phyloP scores from a whole-genome alignment of 305 asterid genomes.

The Plantago rigida region DNA sequence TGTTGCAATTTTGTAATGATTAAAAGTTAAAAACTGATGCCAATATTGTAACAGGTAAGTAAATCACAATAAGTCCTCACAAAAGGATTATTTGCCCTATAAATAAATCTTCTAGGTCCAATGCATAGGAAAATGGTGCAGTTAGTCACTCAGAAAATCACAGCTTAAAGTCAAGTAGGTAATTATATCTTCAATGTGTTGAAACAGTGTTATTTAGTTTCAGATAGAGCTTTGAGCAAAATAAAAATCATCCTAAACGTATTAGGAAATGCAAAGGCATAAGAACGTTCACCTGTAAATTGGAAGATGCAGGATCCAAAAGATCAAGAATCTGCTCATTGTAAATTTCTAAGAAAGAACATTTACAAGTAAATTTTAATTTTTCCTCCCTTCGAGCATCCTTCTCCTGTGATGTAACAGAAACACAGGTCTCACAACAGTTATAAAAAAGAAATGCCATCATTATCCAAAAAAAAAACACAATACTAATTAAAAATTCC shows the following conservation, averaged over 20 bases:
- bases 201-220: neutral
- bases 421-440: constrained; percentile 18
- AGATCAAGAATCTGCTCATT: constrained; percentile 93
- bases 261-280: neutral
- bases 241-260: neutral
- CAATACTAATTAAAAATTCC: neutral
- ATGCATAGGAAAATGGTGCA: too few species aligned
- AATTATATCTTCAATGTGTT: neutral
- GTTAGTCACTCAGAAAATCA: neutral
- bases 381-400: constrained; percentile 90
- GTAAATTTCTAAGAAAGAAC: constrained; percentile 90
- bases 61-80: too few species aligned
- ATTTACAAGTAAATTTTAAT: constrained; percentile 64
- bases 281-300: constrained; percentile 63
- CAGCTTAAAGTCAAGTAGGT: neutral
- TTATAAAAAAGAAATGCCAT: neutral
- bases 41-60: too few species aligned
- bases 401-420: constrained; percentile 51
- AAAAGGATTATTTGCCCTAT: too few species aligned
- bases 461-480: too few species aligned
- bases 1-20: too few species aligned
- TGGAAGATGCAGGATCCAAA: constrained; percentile 70
- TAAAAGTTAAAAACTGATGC: too few species aligned
- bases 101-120: too few species aligned
- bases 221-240: neutral